Base-by-base conservation (phyloP, 1,284 basidiomycete genomes). In the Melampsora larici-populina region DNA sequence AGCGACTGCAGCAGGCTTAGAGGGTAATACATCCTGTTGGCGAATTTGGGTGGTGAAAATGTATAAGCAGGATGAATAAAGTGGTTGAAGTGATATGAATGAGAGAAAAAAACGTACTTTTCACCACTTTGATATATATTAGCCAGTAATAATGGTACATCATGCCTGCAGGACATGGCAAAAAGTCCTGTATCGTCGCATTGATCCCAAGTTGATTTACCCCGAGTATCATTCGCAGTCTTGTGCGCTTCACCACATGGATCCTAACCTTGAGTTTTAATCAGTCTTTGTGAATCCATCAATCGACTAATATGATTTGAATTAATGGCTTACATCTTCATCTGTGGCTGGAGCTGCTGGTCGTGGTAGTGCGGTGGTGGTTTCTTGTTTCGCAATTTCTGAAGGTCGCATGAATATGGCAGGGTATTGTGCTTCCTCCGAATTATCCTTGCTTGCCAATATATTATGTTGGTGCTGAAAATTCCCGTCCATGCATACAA, bases 381-480 rank as follows among this genome's bases (percentile, higher is more conserved):
- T 40, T 21, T 63, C 17, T 21, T 72, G 6, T 18, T 15, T 40
- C 0, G 11, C n/a, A 33, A 72, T 60, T 15, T 72, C 6, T 4
- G 33, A 72, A 15, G 70, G 58, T 0, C 33, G 18, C 0, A 72
- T 26, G 36, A 72, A 72, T 7, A n/a, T 62, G 2, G n/a, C 3
- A 4, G 58, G 55, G 24, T 62, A 72, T 13, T 72, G 15, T 8
- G 31, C 15, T 24, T 63, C 15, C 2, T 43, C 62, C 15, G 55
- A 55, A 60, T n/a, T 29, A 43, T 63, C 58, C 15, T 55, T 62
- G 18, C 58, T 71, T 29, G 69, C 49, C 51, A 58, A 71, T 18
- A 55, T 31, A 24, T 60, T 36, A 40, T 71, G 70, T 40, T n/a
- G 55, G 31, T 62, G 55, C 43, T 72, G 70, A 48, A 72, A 72